These are phyloP conservation scores for Spencermartinsiella ligniputridi DNA, from an alignment of 1,139 yeast genomes.

Conservation along the genomic window DNA sequence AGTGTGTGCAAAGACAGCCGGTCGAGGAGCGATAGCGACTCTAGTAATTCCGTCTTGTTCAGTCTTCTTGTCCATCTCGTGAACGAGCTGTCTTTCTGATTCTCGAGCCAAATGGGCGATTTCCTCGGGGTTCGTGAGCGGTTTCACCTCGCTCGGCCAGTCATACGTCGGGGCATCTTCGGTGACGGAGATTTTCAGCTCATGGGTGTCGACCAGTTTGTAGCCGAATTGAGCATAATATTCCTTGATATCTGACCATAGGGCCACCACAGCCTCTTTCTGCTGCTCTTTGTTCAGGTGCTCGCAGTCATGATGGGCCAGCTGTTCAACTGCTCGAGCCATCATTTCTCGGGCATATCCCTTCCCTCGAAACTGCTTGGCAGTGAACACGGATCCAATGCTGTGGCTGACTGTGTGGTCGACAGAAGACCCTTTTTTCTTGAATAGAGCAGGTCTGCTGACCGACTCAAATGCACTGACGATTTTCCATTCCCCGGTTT, in stretches of 20 bases:
- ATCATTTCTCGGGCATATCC: constrained; percentile 65
- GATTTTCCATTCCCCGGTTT: constrained; percentile 26
- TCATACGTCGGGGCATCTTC: not conserved
- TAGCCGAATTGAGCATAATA: constrained; percentile 60
- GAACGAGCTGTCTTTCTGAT: constrained; percentile 23
- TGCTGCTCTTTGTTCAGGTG: constrained; percentile 21
- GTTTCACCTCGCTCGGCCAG: constrained; percentile 23
- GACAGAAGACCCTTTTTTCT: constrained; percentile 24
- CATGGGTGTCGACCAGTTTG: constrained; percentile 30
- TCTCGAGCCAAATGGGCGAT: constrained; percentile 36
- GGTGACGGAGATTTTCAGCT: constrained; percentile 15
- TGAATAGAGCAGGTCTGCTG: constrained; percentile 40
- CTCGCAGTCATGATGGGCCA: constrained; percentile 3
- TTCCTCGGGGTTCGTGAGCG: constrained; percentile 24
- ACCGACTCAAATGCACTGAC: constrained; percentile 47
- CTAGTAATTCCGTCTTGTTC: constrained; percentile 30
- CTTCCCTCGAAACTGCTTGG: constrained; percentile 51
- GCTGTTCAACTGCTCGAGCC: constrained; percentile 35
- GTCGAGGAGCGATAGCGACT: constrained; percentile 37
- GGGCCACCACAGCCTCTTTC: constrained; percentile 43
- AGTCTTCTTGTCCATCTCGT: constrained; percentile 28
- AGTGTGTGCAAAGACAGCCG: constrained; percentile 40
- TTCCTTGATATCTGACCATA: constrained; percentile 72
- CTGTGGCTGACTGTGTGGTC: constrained; percentile 44
- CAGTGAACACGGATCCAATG: constrained; percentile 64